These are phyloP conservation scores for Ceratobasidium sp. DNA, from an alignment of 1,284 basidiomycete species.

Conservation along the genomic window DNA sequence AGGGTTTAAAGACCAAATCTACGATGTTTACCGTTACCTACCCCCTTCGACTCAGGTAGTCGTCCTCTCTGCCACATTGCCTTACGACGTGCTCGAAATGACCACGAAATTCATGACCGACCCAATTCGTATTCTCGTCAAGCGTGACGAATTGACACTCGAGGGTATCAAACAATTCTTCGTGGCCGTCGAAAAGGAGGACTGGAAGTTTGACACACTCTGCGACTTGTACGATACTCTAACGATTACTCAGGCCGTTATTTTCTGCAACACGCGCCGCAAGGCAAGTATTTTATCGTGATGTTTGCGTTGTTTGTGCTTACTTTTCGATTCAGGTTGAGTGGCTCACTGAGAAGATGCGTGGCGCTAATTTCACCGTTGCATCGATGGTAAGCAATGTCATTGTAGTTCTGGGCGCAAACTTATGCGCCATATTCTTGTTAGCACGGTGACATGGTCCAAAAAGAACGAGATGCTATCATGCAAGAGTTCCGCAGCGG, in stretches of 20 bases:
- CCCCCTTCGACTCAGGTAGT: constrained; percentile 99
- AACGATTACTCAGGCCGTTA: constrained; percentile 99
- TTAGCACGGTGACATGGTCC: constrained; percentile 95
- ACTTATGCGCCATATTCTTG: constrained; percentile 42
- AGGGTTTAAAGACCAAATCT: constrained; percentile 99
- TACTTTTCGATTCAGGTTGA: constrained; percentile 72
- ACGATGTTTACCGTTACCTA: constrained; percentile 98
- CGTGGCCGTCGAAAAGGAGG: constrained; percentile 99
- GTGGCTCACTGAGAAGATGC: constrained; percentile 99
- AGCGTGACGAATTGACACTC: constrained; percentile 99
- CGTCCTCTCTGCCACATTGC: constrained; percentile 93
- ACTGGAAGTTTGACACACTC: constrained; percentile 99
- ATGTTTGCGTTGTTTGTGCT: constrained; percentile 19
- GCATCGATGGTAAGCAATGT: constrained; percentile 73
- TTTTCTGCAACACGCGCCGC: constrained; percentile 98
- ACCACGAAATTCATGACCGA: constrained; percentile 99
- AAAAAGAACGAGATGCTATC: constrained; percentile 98
- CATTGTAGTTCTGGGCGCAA: not conserved
- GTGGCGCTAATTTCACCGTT: constrained; percentile 95
- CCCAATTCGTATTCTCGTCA: constrained; percentile 97
- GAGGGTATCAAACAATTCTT: constrained; percentile 99
- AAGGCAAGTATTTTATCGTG: constrained; percentile 69
- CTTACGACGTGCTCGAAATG: constrained; percentile 99
- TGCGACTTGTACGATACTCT: constrained; percentile 99
- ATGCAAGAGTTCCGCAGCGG: constrained; percentile 99